Percentiles rank a stretch among this genome's conserved stretches.
phyloP scores from a whole-genome alignment of 164 flowering plant species.

The Stephania yunnanensis region DNA sequence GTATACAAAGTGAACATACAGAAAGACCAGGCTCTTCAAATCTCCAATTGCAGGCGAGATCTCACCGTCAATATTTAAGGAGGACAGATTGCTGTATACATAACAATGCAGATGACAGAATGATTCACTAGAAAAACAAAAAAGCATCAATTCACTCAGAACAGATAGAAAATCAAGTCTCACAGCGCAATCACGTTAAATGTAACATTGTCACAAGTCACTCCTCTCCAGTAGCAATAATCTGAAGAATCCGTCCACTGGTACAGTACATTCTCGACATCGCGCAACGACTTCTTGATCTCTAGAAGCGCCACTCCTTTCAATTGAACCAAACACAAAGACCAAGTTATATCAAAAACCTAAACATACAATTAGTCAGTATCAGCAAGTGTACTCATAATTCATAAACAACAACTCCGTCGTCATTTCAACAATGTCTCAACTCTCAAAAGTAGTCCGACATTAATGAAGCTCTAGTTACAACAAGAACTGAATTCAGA shows the following conservation, averaged over 20 bases:
- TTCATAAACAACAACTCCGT: too few relatives aligned
- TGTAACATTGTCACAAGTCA: slow-evolving; percentile 85
- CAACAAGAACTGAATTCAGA: neutral
- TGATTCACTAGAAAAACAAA: neutral
- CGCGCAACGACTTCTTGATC: slow-evolving; percentile 82
- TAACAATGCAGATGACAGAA: neutral
- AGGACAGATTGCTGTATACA: slow-evolving; percentile 75
- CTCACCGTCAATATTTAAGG: slow-evolving; percentile 86
- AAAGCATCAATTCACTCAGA: neutral
- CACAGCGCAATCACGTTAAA: slow-evolving; percentile 81
- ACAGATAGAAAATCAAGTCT: slow-evolving; percentile 10
- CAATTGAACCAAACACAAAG: slow-evolving; percentile 2
- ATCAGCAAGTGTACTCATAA: neutral
- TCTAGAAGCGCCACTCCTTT: slow-evolving; percentile 69
- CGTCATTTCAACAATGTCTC: neutral
- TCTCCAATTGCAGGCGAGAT: slow-evolving; percentile 73
- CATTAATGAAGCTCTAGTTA: neutral
- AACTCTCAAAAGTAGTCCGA: neutral
- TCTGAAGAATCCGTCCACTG: slow-evolving; percentile 88
- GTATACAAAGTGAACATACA: slow-evolving; percentile 28
- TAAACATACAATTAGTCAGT: neutral
- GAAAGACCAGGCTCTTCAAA: slow-evolving; percentile 40
- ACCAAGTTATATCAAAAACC: too few relatives aligned
- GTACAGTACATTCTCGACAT: slow-evolving; percentile 75
- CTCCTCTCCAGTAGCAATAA: slow-evolving; percentile 91